These are phyloP conservation scores for Colletotrichum sp. DNA, from an alignment of 2,329 filamentous ascomycete genomes.

Conservation along the genomic window DNA sequence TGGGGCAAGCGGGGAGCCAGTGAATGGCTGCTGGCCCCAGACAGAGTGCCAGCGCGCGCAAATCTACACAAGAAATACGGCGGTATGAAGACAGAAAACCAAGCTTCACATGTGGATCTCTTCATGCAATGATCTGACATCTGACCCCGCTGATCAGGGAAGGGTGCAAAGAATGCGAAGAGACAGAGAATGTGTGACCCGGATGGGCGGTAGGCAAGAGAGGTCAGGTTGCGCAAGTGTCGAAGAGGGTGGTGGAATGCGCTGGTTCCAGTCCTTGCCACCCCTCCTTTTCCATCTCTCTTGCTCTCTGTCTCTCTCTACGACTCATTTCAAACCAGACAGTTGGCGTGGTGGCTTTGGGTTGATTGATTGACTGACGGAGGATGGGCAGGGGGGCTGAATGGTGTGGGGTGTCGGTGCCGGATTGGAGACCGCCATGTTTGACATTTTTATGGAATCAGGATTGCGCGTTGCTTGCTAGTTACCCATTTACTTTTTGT, in stretches of 20 bases:
- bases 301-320: background rate
- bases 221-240: background rate
- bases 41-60: background rate
- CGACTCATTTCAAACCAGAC: background rate
- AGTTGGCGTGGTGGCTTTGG: background rate
- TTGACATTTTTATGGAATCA: background rate
- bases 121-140: slow-evolving; percentile 20
- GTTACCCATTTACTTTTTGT: background rate
- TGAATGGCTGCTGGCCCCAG: background rate
- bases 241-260: background rate
- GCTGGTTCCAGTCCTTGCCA: background rate
- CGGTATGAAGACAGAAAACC: background rate
- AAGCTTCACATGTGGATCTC: slow-evolving; percentile 13
- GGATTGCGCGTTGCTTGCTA: background rate
- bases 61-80: background rate
- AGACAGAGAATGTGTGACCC: background rate
- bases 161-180: background rate
- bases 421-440: background rate
- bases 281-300: background rate
- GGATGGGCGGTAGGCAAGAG: background rate
- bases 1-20: background rate
- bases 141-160: slow-evolving; percentile 3
- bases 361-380: background rate
- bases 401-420: background rate
- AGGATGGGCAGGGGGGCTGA: background rate